These are phyloP conservation scores for Pestalotiopsis sp. DNA, from an alignment of 2,329 filamentous ascomycete species.

Conservation along the genomic window DNA sequence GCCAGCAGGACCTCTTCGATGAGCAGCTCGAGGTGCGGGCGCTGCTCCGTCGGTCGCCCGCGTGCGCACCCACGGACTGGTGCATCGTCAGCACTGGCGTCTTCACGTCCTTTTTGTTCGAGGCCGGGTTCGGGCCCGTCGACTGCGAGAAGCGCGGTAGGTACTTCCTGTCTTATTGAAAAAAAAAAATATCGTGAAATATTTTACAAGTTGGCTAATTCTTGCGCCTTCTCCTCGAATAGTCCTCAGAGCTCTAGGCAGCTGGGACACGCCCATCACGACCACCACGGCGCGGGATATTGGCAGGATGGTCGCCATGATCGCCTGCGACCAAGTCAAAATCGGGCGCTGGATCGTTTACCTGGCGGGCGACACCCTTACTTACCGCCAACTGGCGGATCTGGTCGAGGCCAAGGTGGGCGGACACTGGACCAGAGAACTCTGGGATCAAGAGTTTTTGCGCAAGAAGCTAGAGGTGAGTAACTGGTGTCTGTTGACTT, in stretches of 20 bases:
- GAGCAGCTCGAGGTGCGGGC: conserved; percentile 65
- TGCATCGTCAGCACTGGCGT: conserved; percentile 69
- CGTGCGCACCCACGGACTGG: conserved; percentile 51
- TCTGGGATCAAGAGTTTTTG: conserved; percentile 47
- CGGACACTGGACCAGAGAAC: conserved; percentile 42
- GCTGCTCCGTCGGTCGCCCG: conserved; percentile 49
- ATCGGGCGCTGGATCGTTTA: conserved; percentile 45
- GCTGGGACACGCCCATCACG: conserved; percentile 21
- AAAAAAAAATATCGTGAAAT: too few relatives aligned
- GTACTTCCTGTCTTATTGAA: not conserved
- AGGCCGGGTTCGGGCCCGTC: conserved; percentile 64
- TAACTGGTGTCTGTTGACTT: not conserved
- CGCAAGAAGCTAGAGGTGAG: conserved; percentile 37
- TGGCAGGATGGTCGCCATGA: conserved; percentile 59
- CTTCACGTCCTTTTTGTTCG: conserved; percentile 73
- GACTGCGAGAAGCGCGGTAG: conserved; percentile 38
- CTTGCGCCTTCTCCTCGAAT: not conserved
- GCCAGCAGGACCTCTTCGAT: conserved; percentile 67
- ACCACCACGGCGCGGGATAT: conserved; percentile 57
- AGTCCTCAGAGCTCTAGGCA: conserved; percentile 57
- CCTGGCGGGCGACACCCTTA: conserved; percentile 57
- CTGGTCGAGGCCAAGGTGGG: conserved; percentile 47
- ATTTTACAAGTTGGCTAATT: too few relatives aligned
- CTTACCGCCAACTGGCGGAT: conserved; percentile 50
- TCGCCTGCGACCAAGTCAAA: conserved; percentile 46